Base-by-base conservation (phyloP, 2,329 filamentous ascomycete species). In the Phoma sp. region DNA sequence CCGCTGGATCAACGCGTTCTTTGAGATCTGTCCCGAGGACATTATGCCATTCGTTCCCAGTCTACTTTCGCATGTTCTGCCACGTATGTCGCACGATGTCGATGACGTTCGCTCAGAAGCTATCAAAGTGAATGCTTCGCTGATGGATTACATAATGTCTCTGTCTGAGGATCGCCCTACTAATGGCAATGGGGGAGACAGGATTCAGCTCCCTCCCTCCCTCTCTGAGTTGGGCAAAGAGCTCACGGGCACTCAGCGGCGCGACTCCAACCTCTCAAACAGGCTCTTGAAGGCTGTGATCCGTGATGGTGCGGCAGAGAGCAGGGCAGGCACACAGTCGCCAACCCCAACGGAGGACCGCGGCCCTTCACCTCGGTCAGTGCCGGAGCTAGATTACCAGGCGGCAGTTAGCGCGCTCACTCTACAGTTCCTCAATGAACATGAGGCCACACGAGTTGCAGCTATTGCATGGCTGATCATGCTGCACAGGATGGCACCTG, bases 381-480 rank as follows among this genome's bases (percentile, higher is more conserved):
- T 67, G 11, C 81, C 85, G 9, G 91, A 96, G 69, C 82, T 99
- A n/a, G 93, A 99, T 75, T 99, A 98, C 72, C 91, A 93, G 33
- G 92, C 92, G 14, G 93, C 95, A 4, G 95, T 99, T 43, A 96
- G 89, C 74, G 95, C 93, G 7, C 82, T 99, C 36, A 99, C 93
- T 0, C 78, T 98, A 7, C 86, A 98, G 47, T 98, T 99, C 68
- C 79, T 99, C 47, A 97, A 99, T 68, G 93, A 99, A 66, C 91
- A 98, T 69, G 96, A 99, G 78, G 92, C 91, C 25, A 99, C 95
- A 2, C 86, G 95, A 57, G 93, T 98, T 25, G 93, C 93, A 33
- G 93, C 95, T 13, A 80, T 99, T 57, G 93, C 90, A 5, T 99
- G 95, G 95, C 83, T 99, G 52, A 95, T 98, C 54, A 98, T 98